Evolutionary conservation across 2,329 filamentous ascomycete species (phyloP).

Genomic region (Phaeosphaeriaceae sp.): DNA sequence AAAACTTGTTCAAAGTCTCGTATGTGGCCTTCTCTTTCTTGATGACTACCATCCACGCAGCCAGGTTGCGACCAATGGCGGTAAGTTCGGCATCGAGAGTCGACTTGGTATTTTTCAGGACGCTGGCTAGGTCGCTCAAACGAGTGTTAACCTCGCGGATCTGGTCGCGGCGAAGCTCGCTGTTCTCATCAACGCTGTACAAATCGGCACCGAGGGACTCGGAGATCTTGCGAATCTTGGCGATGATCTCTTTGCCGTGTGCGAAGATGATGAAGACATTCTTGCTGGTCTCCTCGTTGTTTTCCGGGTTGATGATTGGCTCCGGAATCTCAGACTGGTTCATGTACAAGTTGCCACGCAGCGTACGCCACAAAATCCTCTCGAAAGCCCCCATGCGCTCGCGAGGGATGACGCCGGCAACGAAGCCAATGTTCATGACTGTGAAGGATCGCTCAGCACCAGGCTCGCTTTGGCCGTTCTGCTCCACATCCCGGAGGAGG

Average conservation of each 20-base stretch:
- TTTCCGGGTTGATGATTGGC: constrained; percentile 87
- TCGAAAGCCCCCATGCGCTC: constrained; percentile 96
- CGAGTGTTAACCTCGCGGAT: constrained; percentile 97
- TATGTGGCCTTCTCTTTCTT: constrained; percentile 99
- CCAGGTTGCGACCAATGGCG: constrained; percentile 89
- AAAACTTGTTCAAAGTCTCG: constrained; percentile 93
- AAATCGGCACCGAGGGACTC: constrained; percentile 95
- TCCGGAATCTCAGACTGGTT: constrained; percentile 99
- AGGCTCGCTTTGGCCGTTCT: constrained; percentile 72
- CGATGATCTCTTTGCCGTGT: constrained; percentile 96
- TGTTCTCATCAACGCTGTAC: constrained; percentile 97
- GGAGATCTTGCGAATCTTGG: constrained; percentile 98
- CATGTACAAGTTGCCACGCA: constrained; percentile 99
- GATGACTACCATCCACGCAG: constrained; percentile 96
- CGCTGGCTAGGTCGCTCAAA: constrained; percentile 87
- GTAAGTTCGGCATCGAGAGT: constrained; percentile 92
- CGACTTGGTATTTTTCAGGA: constrained; percentile 92
- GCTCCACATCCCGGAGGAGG: constrained; percentile 89
- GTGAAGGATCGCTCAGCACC: constrained; percentile 86
- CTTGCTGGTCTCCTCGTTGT: constrained; percentile 91
- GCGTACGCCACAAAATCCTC: constrained; percentile 94
- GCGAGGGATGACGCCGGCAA: constrained; percentile 91
- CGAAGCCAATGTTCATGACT: constrained; percentile 98
- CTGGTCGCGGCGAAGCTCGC: constrained; percentile 92
- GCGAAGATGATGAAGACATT: constrained; percentile 99